A percentile compares a stretch with the other conserved stretches of the same genome.
Evolutionary conservation across 768 basidiomycete genomes (phyloP).

Genomic region (Megacollybia marginata): DNA sequence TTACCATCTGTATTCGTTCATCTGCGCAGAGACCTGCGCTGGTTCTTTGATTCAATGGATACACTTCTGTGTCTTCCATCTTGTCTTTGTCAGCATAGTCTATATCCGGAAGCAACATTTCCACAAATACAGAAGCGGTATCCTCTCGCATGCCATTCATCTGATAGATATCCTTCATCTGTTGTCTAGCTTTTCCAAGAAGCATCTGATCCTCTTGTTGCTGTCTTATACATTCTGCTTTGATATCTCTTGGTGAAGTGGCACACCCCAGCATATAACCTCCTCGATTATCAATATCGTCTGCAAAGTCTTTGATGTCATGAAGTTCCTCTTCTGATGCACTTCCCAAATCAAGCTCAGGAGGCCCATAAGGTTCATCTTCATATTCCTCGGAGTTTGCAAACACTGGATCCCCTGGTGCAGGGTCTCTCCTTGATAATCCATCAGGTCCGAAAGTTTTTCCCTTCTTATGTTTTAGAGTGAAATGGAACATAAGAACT

Average conservation of each 20-base stretch:
- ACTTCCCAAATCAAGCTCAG: neutral
- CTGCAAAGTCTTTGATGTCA: neutral
- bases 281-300: neutral
- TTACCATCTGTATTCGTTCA: too few species aligned
- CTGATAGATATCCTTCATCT: too few species aligned
- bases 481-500: slow-evolving; percentile 26
- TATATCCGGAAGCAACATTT: too few species aligned
- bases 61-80: too few species aligned
- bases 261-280: neutral
- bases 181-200: too few species aligned
- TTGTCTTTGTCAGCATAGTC: too few species aligned
- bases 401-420: slow-evolving; percentile 10
- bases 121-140: too few species aligned
- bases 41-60: too few species aligned
- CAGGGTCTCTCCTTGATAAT: slow-evolving; percentile 13
- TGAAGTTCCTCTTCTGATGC: neutral
- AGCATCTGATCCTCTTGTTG: neutral
- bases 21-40: too few species aligned
- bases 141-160: too few species aligned
- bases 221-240: neutral
- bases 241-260: slow-evolving; percentile 3
- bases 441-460: slow-evolving; percentile 21
- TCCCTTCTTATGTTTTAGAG: slow-evolving; percentile 20
- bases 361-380: slow-evolving; percentile 8
- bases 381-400: neutral